These are phyloP conservation scores for Candida dajiaensis DNA, from an alignment of 805 yeast species.

Conservation along the genomic window DNA sequence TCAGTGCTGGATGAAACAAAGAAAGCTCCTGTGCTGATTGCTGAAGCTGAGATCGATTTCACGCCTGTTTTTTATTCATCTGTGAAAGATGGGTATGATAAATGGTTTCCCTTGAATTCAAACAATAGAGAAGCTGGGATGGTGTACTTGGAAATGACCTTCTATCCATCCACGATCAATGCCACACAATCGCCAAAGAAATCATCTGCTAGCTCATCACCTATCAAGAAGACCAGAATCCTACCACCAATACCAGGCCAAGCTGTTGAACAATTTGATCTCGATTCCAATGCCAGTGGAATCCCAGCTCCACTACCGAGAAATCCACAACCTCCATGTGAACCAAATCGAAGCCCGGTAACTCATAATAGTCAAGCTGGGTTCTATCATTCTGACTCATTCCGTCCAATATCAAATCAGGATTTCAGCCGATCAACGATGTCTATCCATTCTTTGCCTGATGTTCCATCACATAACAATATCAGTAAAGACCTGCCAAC, in stretches of 20 bases:
- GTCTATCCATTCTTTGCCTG: conserved; percentile 20
- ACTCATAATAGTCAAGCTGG: neutral
- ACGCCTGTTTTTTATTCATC: conserved; percentile 63
- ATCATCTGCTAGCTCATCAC: neutral
- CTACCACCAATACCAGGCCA: conserved; percentile 26
- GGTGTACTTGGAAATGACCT: conserved; percentile 86
- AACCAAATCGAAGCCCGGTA: neutral
- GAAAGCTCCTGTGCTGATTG: conserved; percentile 80
- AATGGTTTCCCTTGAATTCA: conserved; percentile 71
- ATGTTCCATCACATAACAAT: conserved; percentile 15
- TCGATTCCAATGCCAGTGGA: neutral
- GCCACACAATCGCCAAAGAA: conserved; percentile 5
- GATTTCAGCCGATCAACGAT: conserved; percentile 2
- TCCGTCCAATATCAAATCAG: neutral
- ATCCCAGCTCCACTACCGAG: conserved; percentile 23
- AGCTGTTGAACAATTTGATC: neutral
- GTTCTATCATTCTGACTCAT: neutral
- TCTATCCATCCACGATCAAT: conserved; percentile 51
- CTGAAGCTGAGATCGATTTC: conserved; percentile 75
- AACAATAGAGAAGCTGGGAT: conserved; percentile 80
- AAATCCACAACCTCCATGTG: neutral
- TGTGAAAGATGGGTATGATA: conserved; percentile 71
- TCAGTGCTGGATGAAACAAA: conserved; percentile 83
- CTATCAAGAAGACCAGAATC: conserved; percentile 15
- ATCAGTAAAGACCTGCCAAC: conserved; percentile 6